Base-by-base conservation (phyloP, 768 basidiomycete species). In the Xerocomellus dryophilus region DNA sequence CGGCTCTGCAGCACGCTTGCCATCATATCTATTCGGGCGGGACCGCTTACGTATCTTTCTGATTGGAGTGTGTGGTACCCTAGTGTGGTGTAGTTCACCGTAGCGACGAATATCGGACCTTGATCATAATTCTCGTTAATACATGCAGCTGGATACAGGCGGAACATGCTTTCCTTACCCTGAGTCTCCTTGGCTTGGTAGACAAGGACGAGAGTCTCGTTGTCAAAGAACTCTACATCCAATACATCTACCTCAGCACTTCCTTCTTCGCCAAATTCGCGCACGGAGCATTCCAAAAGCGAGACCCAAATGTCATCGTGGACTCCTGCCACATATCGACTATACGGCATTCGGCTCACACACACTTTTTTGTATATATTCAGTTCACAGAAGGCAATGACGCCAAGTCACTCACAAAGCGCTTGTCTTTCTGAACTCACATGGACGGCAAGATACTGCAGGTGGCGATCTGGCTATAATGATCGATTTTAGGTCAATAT, bases 221-320 rank as follows among this genome's bases (percentile, higher is more conserved):
- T 85, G 74, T 92, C 90, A 69, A 93, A 90, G 72, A 91, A 91
- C 51, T 89, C 85, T 40, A 74, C 78, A 62, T 85, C 85, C 66
- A 90, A 66, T 42, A 89, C 61, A 54, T 84, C 77, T 62, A 84
- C 67, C 60, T 75, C 73, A 50, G 54, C 64, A 59, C 61, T 60
- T 42, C 59, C 48, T 23, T 58, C 53, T 34, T 47, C 72, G 56
- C 70, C 74, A 67, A 74, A 66, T 59, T 65, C 69, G 47, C 59
- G 58, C 57, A 63, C 55, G 39, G 35, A 58, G 71, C 82, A 82
- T 66, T 84, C 80, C 42, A 86, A 73, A 69, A 85, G 66, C 59
- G 73, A 78, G 46, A 74, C 67, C 51, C 60, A 61, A 63, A 84
- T 73, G 57, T 75, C 69, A 62, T 71, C 68, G 54, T 74, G 74